phyloP scores from a whole-genome alignment of 2,329 filamentous ascomycete species.

The Biscogniauxia sp. region DNA sequence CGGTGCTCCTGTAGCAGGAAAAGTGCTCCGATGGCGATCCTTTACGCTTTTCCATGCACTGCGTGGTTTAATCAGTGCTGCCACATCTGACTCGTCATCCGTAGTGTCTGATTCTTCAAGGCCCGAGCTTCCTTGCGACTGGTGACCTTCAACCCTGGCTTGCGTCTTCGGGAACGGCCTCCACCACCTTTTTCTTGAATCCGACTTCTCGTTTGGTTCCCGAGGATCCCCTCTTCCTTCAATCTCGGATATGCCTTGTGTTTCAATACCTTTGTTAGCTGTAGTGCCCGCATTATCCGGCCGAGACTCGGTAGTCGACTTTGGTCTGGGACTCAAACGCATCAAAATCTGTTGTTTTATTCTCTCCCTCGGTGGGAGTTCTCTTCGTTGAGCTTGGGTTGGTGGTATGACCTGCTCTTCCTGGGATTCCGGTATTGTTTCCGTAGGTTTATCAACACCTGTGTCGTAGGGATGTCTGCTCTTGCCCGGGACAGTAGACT shows the following conservation, averaged over 20 bases:
- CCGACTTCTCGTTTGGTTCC: not conserved
- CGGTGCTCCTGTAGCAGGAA: not conserved
- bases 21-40: slow-evolving; percentile 1
- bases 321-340: no score
- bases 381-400: not conserved
- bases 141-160: not conserved
- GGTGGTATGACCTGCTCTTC: no score
- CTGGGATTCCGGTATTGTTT: not conserved
- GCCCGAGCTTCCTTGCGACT: not conserved
- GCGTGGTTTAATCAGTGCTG: not conserved
- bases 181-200: slow-evolving; percentile 7
- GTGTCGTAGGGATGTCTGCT: slow-evolving; percentile 34
- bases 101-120: not conserved
- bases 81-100: not conserved
- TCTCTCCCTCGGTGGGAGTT: not conserved
- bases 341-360: not conserved
- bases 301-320: no score
- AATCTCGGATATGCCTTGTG: no score
- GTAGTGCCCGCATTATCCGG: no score
- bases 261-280: no score
- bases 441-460: slow-evolving; percentile 12
- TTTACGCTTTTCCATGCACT: slow-evolving; percentile 8
- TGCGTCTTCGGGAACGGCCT: slow-evolving; percentile 10
- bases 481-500: slow-evolving; percentile 21
- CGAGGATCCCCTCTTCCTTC: no score